Evolutionary conservation across 441 rosid species (phyloP), one percentile per base, ranked within the genome.

Genomic region (Pelargonium australe): DNA sequence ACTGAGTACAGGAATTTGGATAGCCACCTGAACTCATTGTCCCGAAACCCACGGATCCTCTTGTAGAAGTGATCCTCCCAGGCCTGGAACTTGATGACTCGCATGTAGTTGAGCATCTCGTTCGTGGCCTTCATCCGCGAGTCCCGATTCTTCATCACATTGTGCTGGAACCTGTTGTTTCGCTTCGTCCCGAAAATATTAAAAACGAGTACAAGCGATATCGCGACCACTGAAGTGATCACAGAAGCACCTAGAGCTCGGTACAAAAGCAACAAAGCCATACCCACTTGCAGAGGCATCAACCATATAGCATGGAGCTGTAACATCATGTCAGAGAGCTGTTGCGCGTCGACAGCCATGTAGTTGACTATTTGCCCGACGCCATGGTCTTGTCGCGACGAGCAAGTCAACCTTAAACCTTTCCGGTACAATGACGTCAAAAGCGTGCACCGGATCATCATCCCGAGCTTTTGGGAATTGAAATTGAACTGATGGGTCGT

Each of bases 271-370:
- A 86, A 79, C 64, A 90, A 76, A 13, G 90, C 80, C 67, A 90
- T 71, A 76, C 91, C 80, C 64, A 93, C 84, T 79, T 93, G 98
- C 68, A 93, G 53, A 0, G 68, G 63, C 16, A 78, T 58, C 70
- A 83, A 76, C 96, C 98, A 93, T 16, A 83, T 76, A 0, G 80
- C 67, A 75, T 93, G 98, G 69, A 90, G 84, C 98, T 97, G 91
- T 90, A 89, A 84, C 19, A 84, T 88, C 69, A 87, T 86, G 64
- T 93, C 98, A 49, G 97, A 96, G 92, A 93, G 89, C 62, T 97
- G 77, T 53, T 93, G 90, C 0, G 92, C 95, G 76, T 90, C 98
- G 13, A 93, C 90, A 0, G 89, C 85, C 12, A 93, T 87, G 69
- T 90, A 93, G 66, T 90, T 90, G 63, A 87, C 86, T 53, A 93